Evolutionary conservation across 1,284 basidiomycete genomes (phyloP).

Genomic region (Apiotrichum akiyoshidainum): DNA sequence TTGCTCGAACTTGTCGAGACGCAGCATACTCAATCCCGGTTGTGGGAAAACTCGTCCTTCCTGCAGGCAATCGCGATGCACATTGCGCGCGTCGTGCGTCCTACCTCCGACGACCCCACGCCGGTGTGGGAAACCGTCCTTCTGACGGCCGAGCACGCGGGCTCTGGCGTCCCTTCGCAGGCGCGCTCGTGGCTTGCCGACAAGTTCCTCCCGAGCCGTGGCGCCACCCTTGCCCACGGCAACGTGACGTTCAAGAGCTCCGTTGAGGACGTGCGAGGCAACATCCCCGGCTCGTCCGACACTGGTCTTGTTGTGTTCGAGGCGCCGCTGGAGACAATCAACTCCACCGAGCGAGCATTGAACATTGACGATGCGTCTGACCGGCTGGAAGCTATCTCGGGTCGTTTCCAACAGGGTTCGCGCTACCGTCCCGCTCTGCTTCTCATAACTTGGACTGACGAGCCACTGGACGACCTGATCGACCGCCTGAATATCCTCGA

Average conservation of each 20-base stretch:
- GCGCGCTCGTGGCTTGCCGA: constrained; percentile 34
- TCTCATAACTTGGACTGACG: constrained; percentile 42
- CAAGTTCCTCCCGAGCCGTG: constrained; percentile 29
- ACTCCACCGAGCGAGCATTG: constrained; percentile 1
- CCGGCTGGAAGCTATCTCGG: constrained; percentile 25
- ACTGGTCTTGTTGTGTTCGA: constrained; percentile 37
- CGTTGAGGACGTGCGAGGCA: constrained; percentile 11
- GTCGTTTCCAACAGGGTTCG: constrained; percentile 18
- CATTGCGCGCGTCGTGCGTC: constrained; percentile 25
- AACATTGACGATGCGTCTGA: constrained; percentile 37
- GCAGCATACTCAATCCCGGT: constrained; percentile 1
- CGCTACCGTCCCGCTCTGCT: constrained; percentile 31
- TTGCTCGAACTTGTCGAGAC: constrained; percentile 26
- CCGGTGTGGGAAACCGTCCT: constrained; percentile 18
- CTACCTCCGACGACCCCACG: not conserved
- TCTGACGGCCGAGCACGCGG: constrained; percentile 19
- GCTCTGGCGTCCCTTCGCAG: constrained; percentile 20
- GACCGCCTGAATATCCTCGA: constrained; percentile 29
- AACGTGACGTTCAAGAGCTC: constrained; percentile 24
- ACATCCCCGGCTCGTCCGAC: constrained; percentile 16
- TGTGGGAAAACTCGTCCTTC: constrained; percentile 33
- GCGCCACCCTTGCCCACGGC: constrained; percentile 13
- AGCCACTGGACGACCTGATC: constrained; percentile 32
- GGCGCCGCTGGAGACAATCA: constrained; percentile 23
- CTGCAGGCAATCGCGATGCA: constrained; percentile 31